phyloP scores from a whole-genome alignment of 2,329 filamentous ascomycete genomes.

The Fusarium sp. region DNA sequence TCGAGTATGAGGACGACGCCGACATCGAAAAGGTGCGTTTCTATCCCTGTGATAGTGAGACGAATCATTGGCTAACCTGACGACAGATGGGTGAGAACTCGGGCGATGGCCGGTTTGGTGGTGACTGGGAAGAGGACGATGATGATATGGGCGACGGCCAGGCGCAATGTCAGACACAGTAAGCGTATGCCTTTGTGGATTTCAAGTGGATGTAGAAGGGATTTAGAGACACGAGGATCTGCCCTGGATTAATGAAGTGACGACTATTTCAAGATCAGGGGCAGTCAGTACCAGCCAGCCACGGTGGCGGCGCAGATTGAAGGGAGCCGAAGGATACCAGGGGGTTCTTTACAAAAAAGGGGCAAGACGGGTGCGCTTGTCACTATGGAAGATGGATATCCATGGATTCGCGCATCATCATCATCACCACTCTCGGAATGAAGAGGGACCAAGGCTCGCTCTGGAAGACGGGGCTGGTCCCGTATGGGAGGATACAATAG shows the following conservation, averaged over 20 bases:
- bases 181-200: slow-evolving; percentile 50
- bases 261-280: slow-evolving; percentile 42
- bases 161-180: slow-evolving; percentile 83
- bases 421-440: slow-evolving; percentile 32
- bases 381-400: slow-evolving; percentile 21
- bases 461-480: slow-evolving; percentile 8
- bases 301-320: slow-evolving; percentile 16
- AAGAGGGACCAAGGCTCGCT: slow-evolving; percentile 21
- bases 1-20: slow-evolving; percentile 86
- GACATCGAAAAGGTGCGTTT: slow-evolving; percentile 81
- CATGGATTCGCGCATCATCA: slow-evolving; percentile 33
- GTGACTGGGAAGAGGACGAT: slow-evolving; percentile 78
- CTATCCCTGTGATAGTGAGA: slow-evolving; percentile 9
- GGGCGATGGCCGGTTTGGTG: slow-evolving; percentile 76
- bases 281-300: slow-evolving; percentile 14
- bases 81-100: slow-evolving; percentile 79
- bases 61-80: slow-evolving; percentile 28
- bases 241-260: slow-evolving; percentile 46
- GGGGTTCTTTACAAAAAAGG: slow-evolving; percentile 17
- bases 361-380: slow-evolving; percentile 6
- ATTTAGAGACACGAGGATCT: slow-evolving; percentile 29
- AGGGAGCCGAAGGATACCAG: neutral
- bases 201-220: slow-evolving; percentile 24
- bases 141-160: slow-evolving; percentile 77
- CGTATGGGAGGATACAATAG: slow-evolving; percentile 18